Conservation (phyloP, 176 grass and related monocot species). For the Leersia perrieri region DNA sequence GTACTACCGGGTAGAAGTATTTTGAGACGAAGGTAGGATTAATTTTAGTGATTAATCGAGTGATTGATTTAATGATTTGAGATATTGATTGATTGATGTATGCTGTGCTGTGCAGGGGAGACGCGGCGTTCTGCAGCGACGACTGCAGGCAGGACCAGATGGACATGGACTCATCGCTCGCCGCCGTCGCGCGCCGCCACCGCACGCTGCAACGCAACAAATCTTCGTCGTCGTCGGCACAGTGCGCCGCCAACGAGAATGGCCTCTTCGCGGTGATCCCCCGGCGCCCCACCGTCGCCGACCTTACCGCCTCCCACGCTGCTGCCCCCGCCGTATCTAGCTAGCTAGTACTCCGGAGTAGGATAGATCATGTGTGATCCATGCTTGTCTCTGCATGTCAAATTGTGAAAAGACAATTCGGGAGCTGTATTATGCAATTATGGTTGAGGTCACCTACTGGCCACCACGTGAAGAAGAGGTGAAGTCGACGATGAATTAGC, state of each 20-base stretch:
- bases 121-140: constrained; percentile 68
- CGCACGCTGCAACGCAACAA: background rate
- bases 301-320: constrained; percentile 21
- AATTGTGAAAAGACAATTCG: too few species aligned
- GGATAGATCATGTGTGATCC: background rate
- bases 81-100: too few species aligned
- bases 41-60: too few species aligned
- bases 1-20: too few species aligned
- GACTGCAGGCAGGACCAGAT: constrained; percentile 60
- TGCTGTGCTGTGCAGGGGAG: constrained; percentile 34
- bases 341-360: too few species aligned
- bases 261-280: background rate
- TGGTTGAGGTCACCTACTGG: background rate
- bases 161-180: constrained; percentile 65
- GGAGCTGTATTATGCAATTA: too few species aligned
- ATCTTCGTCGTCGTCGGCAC: background rate
- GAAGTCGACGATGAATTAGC: background rate
- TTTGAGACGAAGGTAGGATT: too few species aligned
- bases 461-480: background rate
- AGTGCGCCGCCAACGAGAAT: background rate
- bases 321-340: constrained; percentile 9
- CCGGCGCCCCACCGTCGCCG: constrained; percentile 29
- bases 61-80: too few species aligned
- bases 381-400: background rate
- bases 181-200: constrained; percentile 32